Evolutionary conservation across 108 stramenopile genomes (phyloP).

Genomic region (Asterionellopsis glacialis): DNA sequence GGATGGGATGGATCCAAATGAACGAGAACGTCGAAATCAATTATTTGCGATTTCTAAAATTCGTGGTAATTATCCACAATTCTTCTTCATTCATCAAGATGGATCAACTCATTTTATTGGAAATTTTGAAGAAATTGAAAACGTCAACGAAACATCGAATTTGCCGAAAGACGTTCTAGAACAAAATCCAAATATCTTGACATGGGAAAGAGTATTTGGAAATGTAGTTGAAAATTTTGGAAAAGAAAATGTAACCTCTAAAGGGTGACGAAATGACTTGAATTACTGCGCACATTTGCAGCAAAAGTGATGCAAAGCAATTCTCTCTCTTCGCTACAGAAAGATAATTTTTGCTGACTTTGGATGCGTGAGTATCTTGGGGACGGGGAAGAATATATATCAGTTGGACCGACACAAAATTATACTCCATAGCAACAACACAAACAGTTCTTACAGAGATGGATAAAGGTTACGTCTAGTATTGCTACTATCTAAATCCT

Average conservation of each 20-base stretch:
- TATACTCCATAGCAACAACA: too few relatives aligned
- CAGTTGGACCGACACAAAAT: too few relatives aligned
- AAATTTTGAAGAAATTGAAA: slow-evolving; percentile 45
- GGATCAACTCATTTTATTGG: slow-evolving; percentile 38
- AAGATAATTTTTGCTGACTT: too few relatives aligned
- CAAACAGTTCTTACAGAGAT: too few relatives aligned
- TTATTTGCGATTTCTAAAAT: slow-evolving; percentile 62
- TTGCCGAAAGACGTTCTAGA: slow-evolving; percentile 42
- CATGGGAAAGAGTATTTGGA: slow-evolving; percentile 59
- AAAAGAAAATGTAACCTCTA: slow-evolving; percentile 2
- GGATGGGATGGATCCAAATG: slow-evolving; percentile 45
- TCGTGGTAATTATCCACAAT: slow-evolving; percentile 76
- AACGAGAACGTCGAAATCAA: slow-evolving; percentile 41
- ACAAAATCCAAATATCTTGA: slow-evolving; percentile 40
- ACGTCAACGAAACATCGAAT: slow-evolving; percentile 52
- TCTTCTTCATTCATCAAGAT: slow-evolving; percentile 52
- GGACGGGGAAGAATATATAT: too few relatives aligned
- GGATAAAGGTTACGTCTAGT: too few relatives aligned
- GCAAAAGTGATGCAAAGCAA: too few relatives aligned
- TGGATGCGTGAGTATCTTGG: too few relatives aligned
- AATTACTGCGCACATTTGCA: too few relatives aligned
- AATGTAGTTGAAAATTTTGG: slow-evolving; percentile 35
- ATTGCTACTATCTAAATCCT: neutral
- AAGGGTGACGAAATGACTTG: neutral
- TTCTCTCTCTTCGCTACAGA: too few relatives aligned